Conservation (phyloP, 2,329 filamentous ascomycete genomes). For the Beauveria bassiana region DNA sequence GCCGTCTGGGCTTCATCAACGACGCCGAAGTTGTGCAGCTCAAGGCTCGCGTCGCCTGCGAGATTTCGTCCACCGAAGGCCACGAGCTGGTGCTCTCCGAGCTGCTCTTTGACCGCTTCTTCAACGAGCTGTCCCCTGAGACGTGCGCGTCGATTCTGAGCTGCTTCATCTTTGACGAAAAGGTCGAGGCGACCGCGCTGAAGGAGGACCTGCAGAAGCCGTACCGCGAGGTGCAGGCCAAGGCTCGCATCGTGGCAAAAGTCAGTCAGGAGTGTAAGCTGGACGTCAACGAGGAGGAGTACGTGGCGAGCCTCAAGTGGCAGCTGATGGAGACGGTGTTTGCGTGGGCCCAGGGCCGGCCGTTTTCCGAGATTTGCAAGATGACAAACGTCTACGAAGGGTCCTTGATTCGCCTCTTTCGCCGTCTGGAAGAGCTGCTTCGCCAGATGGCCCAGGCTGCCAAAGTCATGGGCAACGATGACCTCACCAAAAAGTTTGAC, state of each 20-base stretch:
- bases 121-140: constrained; percentile 89
- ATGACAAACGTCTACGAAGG: constrained; percentile 99
- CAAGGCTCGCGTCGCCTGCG: constrained; percentile 94
- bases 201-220: constrained; percentile 83
- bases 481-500: constrained; percentile 88
- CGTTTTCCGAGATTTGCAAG: constrained; percentile 94
- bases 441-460: constrained; percentile 92
- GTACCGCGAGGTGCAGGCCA: constrained; percentile 75
- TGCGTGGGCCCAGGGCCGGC: constrained; percentile 81
- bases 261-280: constrained; percentile 93
- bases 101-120: constrained; percentile 92
- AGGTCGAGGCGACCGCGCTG: constrained; percentile 68
- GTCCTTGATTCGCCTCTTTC: constrained; percentile 91
- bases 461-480: constrained; percentile 97
- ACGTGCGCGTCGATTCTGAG: constrained; percentile 79
- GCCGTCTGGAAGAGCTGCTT: constrained; percentile 85
- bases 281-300: constrained; percentile 89
- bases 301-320: constrained; percentile 81
- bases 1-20: constrained; percentile 91
- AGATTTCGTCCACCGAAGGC: constrained; percentile 85
- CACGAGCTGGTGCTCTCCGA: constrained; percentile 92
- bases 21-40: constrained; percentile 92
- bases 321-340: constrained; percentile 96
- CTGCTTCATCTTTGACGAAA: constrained; percentile 97
- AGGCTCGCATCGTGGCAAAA: constrained; percentile 84